These are phyloP conservation scores for Leccinum variicolor DNA, from an alignment of 768 basidiomycete species.

Conservation along the genomic window DNA sequence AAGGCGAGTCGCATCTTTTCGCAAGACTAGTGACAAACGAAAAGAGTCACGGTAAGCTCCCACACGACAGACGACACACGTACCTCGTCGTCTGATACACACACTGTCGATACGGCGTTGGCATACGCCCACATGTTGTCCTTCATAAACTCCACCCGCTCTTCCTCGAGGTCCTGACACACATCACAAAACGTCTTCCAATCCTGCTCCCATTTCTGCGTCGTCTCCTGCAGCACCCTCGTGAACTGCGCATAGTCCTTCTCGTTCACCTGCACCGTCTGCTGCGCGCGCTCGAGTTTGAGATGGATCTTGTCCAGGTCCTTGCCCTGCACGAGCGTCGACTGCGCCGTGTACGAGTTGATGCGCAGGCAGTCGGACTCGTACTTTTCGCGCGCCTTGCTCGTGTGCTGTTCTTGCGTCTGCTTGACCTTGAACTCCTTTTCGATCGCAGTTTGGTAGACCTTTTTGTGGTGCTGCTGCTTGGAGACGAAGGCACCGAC, in stretches of 20 bases:
- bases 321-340: conserved; percentile 86
- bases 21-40: conserved; percentile 61
- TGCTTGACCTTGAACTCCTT: conserved; percentile 90
- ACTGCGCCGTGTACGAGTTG: conserved; percentile 91
- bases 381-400: conserved; percentile 90
- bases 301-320: conserved; percentile 87
- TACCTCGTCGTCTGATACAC: conserved; percentile 94
- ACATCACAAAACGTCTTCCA: conserved; percentile 96
- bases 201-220: conserved; percentile 83
- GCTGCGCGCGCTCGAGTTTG: conserved; percentile 85
- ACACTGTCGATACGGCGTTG: conserved; percentile 93
- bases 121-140: conserved; percentile 96
- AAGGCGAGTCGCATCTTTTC: conserved; percentile 83
- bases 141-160: conserved; percentile 91
- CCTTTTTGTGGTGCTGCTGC: conserved; percentile 71
- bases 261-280: conserved; percentile 88
- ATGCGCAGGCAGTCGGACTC: conserved; percentile 89
- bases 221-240: conserved; percentile 72
- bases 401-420: conserved; percentile 79
- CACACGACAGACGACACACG: conserved; percentile 22
- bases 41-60: neutral
- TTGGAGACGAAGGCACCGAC: conserved; percentile 56
- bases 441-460: conserved; percentile 73
- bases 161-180: conserved; percentile 94
- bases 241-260: conserved; percentile 90